Evolutionary conservation across 2,329 filamentous ascomycete species (phyloP).

Genomic region (Xylariaceae sp.): DNA sequence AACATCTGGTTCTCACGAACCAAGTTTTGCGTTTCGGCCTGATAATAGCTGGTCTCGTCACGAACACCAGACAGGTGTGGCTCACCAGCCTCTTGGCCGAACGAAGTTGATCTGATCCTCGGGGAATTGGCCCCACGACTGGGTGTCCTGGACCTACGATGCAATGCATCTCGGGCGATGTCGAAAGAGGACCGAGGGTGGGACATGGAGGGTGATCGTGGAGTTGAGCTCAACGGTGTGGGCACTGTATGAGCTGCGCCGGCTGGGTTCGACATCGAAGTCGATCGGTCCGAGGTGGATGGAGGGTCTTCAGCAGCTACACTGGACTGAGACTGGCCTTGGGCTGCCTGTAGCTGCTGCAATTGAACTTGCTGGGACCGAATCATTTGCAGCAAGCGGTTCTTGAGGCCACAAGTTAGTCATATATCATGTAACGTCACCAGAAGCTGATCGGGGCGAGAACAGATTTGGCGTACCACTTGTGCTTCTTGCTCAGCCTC

Average conservation of each 20-base stretch:
- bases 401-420: slow-evolving; percentile 42
- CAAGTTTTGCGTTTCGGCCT: slow-evolving; percentile 77
- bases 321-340: slow-evolving; percentile 40
- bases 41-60: slow-evolving; percentile 76
- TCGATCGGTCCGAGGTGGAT: slow-evolving; percentile 44
- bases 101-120: slow-evolving; percentile 55
- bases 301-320: slow-evolving; percentile 52
- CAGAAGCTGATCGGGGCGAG: too few relatives aligned
- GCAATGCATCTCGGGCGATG: slow-evolving; percentile 53
- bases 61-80: slow-evolving; percentile 58
- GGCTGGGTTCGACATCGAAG: slow-evolving; percentile 34
- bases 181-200: slow-evolving; percentile 59
- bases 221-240: slow-evolving; percentile 43
- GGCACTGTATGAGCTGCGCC: slow-evolving; percentile 36
- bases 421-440: background rate
- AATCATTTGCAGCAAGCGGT: slow-evolving; percentile 75
- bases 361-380: slow-evolving; percentile 72
- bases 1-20: slow-evolving; percentile 82
- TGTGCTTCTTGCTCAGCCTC: slow-evolving; percentile 78
- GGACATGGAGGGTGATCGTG: slow-evolving; percentile 49
- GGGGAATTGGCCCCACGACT: slow-evolving; percentile 56
- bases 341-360: slow-evolving; percentile 53
- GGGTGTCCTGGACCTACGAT: slow-evolving; percentile 57
- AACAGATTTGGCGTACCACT: slow-evolving; percentile 51
- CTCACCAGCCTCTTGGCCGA: slow-evolving; percentile 57